Evolutionary conservation across 176 grass and related monocot species (phyloP), one percentile per base, ranked within the genome.

Genomic region (Aechmea fasciata): DNA sequence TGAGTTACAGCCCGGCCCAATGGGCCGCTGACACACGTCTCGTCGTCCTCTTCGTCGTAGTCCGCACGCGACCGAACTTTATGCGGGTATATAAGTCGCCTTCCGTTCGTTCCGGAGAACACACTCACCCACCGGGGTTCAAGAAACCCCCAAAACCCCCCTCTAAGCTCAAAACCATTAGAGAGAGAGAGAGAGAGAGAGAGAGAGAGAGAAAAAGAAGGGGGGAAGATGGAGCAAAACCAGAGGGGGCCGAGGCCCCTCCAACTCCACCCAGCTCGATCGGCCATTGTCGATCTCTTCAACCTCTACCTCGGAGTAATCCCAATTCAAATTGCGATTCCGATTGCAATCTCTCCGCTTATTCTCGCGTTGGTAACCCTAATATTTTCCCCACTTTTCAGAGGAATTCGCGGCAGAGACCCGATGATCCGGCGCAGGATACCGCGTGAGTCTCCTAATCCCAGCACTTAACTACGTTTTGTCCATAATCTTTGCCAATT

Each of bases 281-380:
- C 84, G 64, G 86, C 89, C 73, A 80, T 99, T 70, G 71, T 61
- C 74, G 89, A 99, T 79, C 94, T 99, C 82, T 93, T 99, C 87
- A 90, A 86, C 77, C 77, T 93, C 22, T 93, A 99, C 67, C 94
- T 99, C 66, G 89, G 89, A 15, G 89, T 99, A 84, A 49, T 80
- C 57, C 64, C 26, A 15, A 73, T 68, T 10, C 66, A n/a, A 3
- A 2, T 54, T 12, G n/a, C 17, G 57, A n/a, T 20, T 3, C 48
- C 10, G 0, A 2, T 20, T 54, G 47, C 41, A 81, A 79, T 47
- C 49, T 24, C 67, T 65, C 25, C 0, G 23, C 49, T 12, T 41
- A 51, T 49, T 71, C 52, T 41, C 72, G 7, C 52, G 9, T 66
- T 12, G 22, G 17, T 85, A 50, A 77, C 49, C 50, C 15, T 77